These are phyloP conservation scores for Gymnopilus dilepis DNA, from an alignment of 768 basidiomycete species.

Conservation along the genomic window DNA sequence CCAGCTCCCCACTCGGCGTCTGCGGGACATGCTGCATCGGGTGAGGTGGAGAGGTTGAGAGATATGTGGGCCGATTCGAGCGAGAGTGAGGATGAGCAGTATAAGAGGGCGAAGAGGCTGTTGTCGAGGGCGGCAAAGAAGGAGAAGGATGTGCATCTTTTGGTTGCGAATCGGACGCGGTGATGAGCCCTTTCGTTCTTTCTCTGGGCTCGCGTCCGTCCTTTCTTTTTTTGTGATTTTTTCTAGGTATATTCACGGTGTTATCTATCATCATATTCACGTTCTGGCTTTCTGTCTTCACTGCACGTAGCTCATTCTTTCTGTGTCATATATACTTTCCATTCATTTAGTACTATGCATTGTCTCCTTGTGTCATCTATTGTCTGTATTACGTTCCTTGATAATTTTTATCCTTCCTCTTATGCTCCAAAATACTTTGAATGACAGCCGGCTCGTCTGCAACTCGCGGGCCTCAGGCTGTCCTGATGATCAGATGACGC, in stretches of 20 bases:
- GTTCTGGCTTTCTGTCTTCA: not conserved
- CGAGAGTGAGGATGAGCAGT: slow-evolving; percentile 73
- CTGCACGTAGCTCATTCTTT: not conserved
- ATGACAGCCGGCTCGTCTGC: too few relatives aligned
- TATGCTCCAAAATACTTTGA: too few relatives aligned
- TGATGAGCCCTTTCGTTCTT: not conserved
- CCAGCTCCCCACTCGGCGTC: slow-evolving; percentile 11
- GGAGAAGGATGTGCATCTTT: slow-evolving; percentile 33
- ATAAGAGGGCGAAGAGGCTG: slow-evolving; percentile 59
- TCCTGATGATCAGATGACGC: not conserved
- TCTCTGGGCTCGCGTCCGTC: not conserved
- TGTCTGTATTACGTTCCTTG: not conserved
- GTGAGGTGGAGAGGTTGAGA: slow-evolving; percentile 1
- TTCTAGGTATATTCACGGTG: not conserved
- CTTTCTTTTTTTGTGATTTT: not conserved
- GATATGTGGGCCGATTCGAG: slow-evolving; percentile 70
- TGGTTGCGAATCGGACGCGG: slow-evolving; percentile 21
- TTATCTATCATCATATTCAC: not conserved
- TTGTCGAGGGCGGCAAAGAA: slow-evolving; percentile 52
- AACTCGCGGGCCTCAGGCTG: too few relatives aligned
- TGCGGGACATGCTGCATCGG: not conserved
- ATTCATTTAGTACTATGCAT: slow-evolving; percentile 1
- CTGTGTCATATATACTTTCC: not conserved
- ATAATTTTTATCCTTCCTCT: not conserved
- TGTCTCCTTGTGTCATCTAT: not conserved